Evolutionary conservation across 306 rosid genomes (phyloP), one percentile per base, ranked within the genome.

Genomic region (Cicer cuneatum): DNA sequence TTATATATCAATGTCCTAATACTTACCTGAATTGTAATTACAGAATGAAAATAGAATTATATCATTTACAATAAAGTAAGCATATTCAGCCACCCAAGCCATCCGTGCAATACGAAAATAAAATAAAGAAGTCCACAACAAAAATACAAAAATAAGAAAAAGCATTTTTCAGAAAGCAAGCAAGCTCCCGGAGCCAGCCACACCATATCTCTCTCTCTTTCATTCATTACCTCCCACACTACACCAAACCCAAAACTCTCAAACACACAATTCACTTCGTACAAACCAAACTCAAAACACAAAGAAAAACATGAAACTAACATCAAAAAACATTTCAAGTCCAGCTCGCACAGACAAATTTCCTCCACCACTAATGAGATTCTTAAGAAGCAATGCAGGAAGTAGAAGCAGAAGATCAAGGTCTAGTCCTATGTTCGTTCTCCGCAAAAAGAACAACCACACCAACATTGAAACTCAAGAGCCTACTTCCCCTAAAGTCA

Each of bases 321-420:
- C 91, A 2, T 49, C 90, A 2, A 95, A 86, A 70, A 82, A 86
- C 78, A 76, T 92, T 49, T 89, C 92, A 37, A 95, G 99, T 73
- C 99, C 99, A 16, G 97, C 90, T 51, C 87, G 98, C 60, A 49
- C 87, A 11, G 98, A 92, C 58, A 95, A 92, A 83, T 95, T 85
- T 6, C 97, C 99, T 21, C 98, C 98, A n/a, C 99, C 97, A 71
- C 65, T 95, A 80, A 87, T 95, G 98, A 84, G 93, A 73, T 95
- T 90, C 69, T 66, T 92, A 76, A 85, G 90, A 46, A 90, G 83
- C 89, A 95, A 95, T 83, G 95, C 57, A 1, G 87, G 85, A 7
- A 95, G 93, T 73, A 81, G 78, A 61, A 95, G 98, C 86, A 82
- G 96, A 75, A 80, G 93, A 83, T 84, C 90, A 33, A 88, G 89